Percentiles rank a stretch among this genome's conserved stretches.
Conservation (phyloP, 1,139 yeast species). For the Taphrina confusa region DNA sequence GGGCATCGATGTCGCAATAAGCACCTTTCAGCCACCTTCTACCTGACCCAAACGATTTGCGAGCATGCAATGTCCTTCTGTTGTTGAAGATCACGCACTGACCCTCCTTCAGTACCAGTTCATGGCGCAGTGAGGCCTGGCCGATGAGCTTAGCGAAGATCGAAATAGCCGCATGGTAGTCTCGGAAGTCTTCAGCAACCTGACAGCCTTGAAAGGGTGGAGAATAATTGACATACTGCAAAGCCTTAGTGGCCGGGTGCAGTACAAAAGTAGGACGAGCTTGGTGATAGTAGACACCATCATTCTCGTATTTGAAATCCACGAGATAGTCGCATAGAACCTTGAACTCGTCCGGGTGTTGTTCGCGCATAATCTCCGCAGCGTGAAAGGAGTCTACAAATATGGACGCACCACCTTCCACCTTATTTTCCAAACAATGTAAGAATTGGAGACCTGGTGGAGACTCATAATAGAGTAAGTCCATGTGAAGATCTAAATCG, state of each 20-base stretch:
- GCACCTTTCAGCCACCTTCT: slow-evolving; percentile 77
- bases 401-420: slow-evolving; percentile 68
- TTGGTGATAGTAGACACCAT: slow-evolving; percentile 64
- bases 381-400: slow-evolving; percentile 78
- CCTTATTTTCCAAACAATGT: slow-evolving; percentile 65
- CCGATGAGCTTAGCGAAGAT: slow-evolving; percentile 63
- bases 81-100: slow-evolving; percentile 73
- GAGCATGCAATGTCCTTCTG: slow-evolving; percentile 69
- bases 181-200: slow-evolving; percentile 37
- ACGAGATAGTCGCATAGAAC: slow-evolving; percentile 67
- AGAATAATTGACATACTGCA: slow-evolving; percentile 68
- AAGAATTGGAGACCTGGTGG: slow-evolving; percentile 81
- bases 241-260: slow-evolving; percentile 49
- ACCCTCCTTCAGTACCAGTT: slow-evolving; percentile 61
- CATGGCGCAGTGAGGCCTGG: slow-evolving; percentile 58
- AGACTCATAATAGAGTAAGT: slow-evolving; percentile 72
- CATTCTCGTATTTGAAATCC: slow-evolving; percentile 69
- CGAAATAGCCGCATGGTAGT: slow-evolving; percentile 42
- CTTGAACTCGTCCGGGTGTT: slow-evolving; percentile 63
- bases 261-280: slow-evolving; percentile 68
- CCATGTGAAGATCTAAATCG: slow-evolving; percentile 77
- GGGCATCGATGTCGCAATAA: slow-evolving; percentile 72
- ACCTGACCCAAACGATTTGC: slow-evolving; percentile 63
- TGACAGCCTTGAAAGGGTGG: slow-evolving; percentile 82
- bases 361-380: slow-evolving; percentile 56